Percentiles rank a stretch among this genome's conserved stretches.
phyloP scores from a whole-genome alignment of 2,329 filamentous ascomycete genomes.

The Huntiella omanensis region DNA sequence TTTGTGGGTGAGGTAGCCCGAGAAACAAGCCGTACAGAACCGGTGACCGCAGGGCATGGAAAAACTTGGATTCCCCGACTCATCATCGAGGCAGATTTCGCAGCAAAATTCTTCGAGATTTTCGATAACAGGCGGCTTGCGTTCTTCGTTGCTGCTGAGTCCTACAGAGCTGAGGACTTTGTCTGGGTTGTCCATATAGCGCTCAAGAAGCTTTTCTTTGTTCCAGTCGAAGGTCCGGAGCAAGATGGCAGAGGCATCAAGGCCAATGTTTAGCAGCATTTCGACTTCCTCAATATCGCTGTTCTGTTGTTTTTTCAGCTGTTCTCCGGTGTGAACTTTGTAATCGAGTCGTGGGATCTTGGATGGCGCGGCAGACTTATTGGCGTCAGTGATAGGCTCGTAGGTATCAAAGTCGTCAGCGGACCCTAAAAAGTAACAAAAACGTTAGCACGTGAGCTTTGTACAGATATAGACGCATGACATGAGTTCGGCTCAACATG shows the following conservation, averaged over 20 bases:
- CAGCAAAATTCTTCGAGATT: slow-evolving; percentile 62
- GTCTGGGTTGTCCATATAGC: slow-evolving; percentile 80
- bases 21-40: slow-evolving; percentile 84
- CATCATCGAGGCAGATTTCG: slow-evolving; percentile 93
- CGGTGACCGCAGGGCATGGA: slow-evolving; percentile 90
- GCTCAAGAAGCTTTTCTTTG: slow-evolving; percentile 82
- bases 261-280: slow-evolving; percentile 71
- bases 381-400: slow-evolving; percentile 25
- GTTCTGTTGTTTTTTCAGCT: slow-evolving; percentile 74
- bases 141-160: slow-evolving; percentile 44
- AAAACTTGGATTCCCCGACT: slow-evolving; percentile 57
- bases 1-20: slow-evolving; percentile 80
- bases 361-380: slow-evolving; percentile 33
- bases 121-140: slow-evolving; percentile 46
- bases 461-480: too few relatives aligned
- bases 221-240: slow-evolving; percentile 88
- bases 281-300: slow-evolving; percentile 78
- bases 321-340: slow-evolving; percentile 58
- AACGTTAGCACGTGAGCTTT: neutral
- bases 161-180: slow-evolving; percentile 71
- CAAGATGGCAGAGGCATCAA: slow-evolving; percentile 79
- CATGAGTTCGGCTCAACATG: too few relatives aligned
- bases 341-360: slow-evolving; percentile 65
- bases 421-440: slow-evolving; percentile 4
- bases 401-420: slow-evolving; percentile 11